These are phyloP conservation scores for Thielaviopsis punctulata DNA, from an alignment of 2,329 filamentous ascomycete species.

Conservation along the genomic window DNA sequence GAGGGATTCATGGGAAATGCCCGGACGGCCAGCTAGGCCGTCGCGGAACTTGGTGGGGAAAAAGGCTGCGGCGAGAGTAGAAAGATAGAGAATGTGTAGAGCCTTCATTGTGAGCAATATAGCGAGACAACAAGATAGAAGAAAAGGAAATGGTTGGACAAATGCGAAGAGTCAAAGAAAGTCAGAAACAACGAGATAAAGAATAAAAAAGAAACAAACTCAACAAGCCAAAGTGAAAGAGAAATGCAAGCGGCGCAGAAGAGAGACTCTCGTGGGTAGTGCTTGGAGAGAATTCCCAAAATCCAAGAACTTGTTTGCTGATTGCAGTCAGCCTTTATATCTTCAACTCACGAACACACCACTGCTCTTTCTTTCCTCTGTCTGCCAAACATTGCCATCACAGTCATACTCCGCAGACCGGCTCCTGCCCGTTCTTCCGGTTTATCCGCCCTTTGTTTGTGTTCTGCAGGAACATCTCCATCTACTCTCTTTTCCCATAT, in stretches of 20 bases:
- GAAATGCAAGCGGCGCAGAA: not conserved
- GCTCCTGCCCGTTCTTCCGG: not conserved
- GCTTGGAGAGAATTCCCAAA: not conserved
- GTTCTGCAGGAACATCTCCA: no score
- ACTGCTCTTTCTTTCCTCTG: not conserved
- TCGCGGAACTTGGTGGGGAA: slow-evolving; percentile 13
- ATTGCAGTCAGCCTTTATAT: not conserved
- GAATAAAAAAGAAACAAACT: not conserved
- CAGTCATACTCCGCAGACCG: not conserved
- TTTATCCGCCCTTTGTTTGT: not conserved
- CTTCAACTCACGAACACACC: not conserved
- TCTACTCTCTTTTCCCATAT: no score
- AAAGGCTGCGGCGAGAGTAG: slow-evolving; percentile 8
- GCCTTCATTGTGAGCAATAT: slow-evolving; percentile 1
- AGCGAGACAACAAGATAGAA: not conserved
- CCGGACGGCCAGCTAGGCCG: slow-evolving; percentile 10
- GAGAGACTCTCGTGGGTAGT: not conserved
- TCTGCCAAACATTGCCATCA: not conserved
- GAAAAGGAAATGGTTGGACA: not conserved
- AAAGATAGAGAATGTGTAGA: not conserved
- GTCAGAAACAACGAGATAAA: not conserved
- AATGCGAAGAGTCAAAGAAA: not conserved
- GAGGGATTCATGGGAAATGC: slow-evolving; percentile 12
- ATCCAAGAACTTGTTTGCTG: not conserved
- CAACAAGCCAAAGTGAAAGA: not conserved